Evolutionary conservation across 108 stramenopile genomes (phyloP), one percentile per base, ranked within the genome.

Genomic region (Conticribra guillardii): DNA sequence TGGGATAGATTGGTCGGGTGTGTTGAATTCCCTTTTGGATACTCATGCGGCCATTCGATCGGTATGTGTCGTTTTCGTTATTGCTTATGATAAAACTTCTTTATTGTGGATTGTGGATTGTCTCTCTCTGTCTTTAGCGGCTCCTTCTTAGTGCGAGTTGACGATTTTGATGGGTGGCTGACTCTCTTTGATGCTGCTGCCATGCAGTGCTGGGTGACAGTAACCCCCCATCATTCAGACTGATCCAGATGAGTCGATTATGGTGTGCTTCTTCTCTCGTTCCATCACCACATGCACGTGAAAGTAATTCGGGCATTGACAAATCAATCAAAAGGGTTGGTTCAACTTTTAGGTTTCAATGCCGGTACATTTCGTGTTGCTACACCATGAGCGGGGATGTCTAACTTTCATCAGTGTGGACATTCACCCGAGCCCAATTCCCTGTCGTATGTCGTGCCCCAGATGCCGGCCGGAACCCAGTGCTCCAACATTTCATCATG

Each of bases 1-100:
- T 48, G 85, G 80, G 14, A 69, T 67, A 11, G 85, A 92, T 64
- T 92, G 85, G 85, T 80, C 83, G 28, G 56, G 67, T 23, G 76
- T 90, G 9, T 41, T 90, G 54, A 83, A 84, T 47, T 30, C 85
- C 5, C 73, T 82, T 18, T 33, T 89, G 64, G 86, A 89, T 74
- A 82, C 86, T 2, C 60, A 71, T 61, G 61, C 54, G 17, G 87
- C 86, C n/a, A 83, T 86, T 64, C 73, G 67, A 64, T 77, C 80
- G 54, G 88, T 89, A 72, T 30, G 88, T 84, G 5, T 47, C 22
- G 15, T 26, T 32, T 30, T 24, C 18, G 26, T 45, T 15, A 19
- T 46, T 30, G 44, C 24, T 37, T 41, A 18, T 16, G 55, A 56
- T 56, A 31, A 23, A 21, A 2, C 21, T 37, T 17, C 7, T 41